Evolutionary conservation across 768 basidiomycete species (phyloP).

Genomic region (Coprinopsis strossmayeri): DNA sequence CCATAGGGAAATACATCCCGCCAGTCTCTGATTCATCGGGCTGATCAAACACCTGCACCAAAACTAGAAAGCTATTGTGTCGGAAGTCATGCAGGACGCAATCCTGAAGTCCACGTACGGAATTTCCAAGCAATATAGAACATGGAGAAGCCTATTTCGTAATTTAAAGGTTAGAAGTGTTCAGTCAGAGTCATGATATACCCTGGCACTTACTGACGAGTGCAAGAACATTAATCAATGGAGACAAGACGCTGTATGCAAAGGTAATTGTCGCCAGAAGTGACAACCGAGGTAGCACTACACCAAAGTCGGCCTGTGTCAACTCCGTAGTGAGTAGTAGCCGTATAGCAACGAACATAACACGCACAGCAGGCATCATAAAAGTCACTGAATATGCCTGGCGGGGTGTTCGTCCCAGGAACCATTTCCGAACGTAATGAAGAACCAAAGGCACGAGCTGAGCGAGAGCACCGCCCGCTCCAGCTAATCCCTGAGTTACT

Average conservation of each 20-base stretch:
- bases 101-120: constrained; percentile 23
- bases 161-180: too few relatives aligned
- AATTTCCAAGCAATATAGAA: constrained; percentile 59
- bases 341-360: too few relatives aligned
- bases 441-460: constrained; percentile 48
- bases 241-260: constrained; percentile 57
- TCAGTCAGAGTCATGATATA: too few relatives aligned
- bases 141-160: constrained; percentile 38
- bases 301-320: constrained; percentile 41
- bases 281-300: constrained; percentile 42
- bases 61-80: constrained; percentile 22
- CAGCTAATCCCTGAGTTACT: constrained; percentile 48
- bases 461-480: constrained; percentile 45
- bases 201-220: constrained; percentile 34
- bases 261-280: constrained; percentile 46
- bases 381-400: constrained; percentile 54
- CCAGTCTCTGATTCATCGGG: constrained; percentile 44
- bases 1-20: constrained; percentile 38
- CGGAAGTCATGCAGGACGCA: not conserved
- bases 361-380: constrained; percentile 44
- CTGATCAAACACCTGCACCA: constrained; percentile 49
- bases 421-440: constrained; percentile 57
- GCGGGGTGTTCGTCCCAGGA: constrained; percentile 62
- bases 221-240: constrained; percentile 61
- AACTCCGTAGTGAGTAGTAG: too few relatives aligned